Conservation (phyloP, 768 basidiomycete genomes). For the Lentinula lateritia region DNA sequence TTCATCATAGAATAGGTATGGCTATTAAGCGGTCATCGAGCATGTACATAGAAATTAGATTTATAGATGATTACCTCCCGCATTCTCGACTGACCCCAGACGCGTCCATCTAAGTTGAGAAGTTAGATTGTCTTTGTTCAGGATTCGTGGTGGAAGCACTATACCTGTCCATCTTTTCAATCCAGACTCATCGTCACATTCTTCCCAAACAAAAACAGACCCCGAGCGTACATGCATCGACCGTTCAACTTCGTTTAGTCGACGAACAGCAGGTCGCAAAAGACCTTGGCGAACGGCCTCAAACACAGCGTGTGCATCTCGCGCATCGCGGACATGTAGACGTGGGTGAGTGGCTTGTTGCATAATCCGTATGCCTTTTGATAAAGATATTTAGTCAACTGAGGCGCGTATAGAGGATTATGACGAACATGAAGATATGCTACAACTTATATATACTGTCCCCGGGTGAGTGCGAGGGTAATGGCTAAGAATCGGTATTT, state of each 20-base stretch:
- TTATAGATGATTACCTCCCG: conserved; percentile 35
- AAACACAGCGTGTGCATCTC: conserved; percentile 61
- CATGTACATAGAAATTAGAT: background rate
- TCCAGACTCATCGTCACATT: conserved; percentile 60
- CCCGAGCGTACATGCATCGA: conserved; percentile 51
- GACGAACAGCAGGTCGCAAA: conserved; percentile 44
- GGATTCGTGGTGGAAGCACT: conserved; percentile 1
- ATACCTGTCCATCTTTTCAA: conserved; percentile 62
- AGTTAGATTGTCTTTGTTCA: background rate
- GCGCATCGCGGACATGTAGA: conserved; percentile 60
- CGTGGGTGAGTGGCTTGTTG: conserved; percentile 62
- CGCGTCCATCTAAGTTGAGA: conserved; percentile 43
- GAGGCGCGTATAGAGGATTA: background rate
- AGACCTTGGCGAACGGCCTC: conserved; percentile 52
- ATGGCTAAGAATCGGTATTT: conserved; percentile 3
- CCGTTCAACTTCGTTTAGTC: conserved; percentile 59
- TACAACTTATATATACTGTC: background rate
- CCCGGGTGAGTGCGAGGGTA: background rate
- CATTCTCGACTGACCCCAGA: conserved; percentile 68
- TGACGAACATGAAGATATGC: background rate
- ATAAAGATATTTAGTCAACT: background rate
- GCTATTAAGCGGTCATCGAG: conserved; percentile 26
- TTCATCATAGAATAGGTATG: conserved; percentile 68
- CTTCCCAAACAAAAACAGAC: conserved; percentile 66
- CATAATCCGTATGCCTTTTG: conserved; percentile 21